Evolutionary conservation across 805 yeast genomes (phyloP).

Genomic region (Wickerhamomyces rabaulensis): DNA sequence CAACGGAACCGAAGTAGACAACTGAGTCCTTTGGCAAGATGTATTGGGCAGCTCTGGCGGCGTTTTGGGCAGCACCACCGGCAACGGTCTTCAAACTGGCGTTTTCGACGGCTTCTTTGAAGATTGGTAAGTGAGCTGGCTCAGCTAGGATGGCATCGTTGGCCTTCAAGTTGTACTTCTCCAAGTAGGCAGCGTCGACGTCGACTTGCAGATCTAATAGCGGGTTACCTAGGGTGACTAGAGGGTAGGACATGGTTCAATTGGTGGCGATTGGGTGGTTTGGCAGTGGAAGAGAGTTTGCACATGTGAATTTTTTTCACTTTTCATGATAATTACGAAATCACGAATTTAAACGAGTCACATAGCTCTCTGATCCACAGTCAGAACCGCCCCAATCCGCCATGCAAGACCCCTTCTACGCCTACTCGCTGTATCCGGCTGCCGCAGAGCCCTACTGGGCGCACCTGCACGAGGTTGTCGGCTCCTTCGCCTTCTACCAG

Average conservation of each 20-base stretch:
- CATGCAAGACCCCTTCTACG: not conserved
- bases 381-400: not conserved
- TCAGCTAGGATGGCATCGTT: constrained; percentile 90
- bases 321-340: not conserved
- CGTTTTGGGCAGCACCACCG: constrained; percentile 99
- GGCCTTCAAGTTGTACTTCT: constrained; percentile 78
- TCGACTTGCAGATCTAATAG: constrained; percentile 81
- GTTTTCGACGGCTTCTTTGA: constrained; percentile 63
- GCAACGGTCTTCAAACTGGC: constrained; percentile 71
- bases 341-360: too few species aligned
- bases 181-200: constrained; percentile 61
- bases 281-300: not conserved
- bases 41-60: constrained; percentile 98
- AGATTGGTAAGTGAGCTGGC: constrained; percentile 81
- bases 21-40: constrained; percentile 77
- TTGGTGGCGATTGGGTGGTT: not conserved
- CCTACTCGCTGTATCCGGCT: not conserved
- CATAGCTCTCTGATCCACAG: too few species aligned
- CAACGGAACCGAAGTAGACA: constrained; percentile 94
- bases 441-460: constrained; percentile 24
- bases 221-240: constrained; percentile 91
- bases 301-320: not conserved
- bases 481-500: constrained; percentile 57
- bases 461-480: constrained; percentile 76
- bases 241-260: constrained; percentile 48